phyloP scores from a whole-genome alignment of 129 eudicot genomes.

The Pseudognaphalium luteoalbum region DNA sequence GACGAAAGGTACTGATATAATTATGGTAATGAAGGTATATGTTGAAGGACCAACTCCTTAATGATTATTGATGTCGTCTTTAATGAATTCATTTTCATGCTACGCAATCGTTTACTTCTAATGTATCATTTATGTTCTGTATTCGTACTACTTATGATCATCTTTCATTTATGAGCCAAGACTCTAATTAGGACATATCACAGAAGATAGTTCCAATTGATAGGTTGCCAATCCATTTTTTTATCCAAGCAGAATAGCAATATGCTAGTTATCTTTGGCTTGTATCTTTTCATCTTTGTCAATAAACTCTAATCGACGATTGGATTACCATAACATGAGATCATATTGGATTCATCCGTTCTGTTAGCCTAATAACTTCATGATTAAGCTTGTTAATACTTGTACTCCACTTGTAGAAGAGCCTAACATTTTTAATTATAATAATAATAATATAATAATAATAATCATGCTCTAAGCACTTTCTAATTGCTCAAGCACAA shows the following conservation, averaged over 20 bases:
- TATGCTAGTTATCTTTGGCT: slow-evolving; percentile 19
- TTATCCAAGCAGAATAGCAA: neutral
- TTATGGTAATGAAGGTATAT: slow-evolving; percentile 17
- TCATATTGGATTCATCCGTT: neutral
- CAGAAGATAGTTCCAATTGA: neutral
- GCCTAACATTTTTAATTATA: neutral
- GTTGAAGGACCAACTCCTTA: slow-evolving; percentile 15
- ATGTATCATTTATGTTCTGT: slow-evolving; percentile 1
- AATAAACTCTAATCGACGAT: neutral
- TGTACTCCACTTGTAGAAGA: neutral
- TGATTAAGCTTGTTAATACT: slow-evolving; percentile 12
- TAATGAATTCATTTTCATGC: neutral
- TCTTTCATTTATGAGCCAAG: slow-evolving; percentile 11
- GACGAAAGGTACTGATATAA: slow-evolving; percentile 12
- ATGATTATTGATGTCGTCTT: slow-evolving; percentile 24
- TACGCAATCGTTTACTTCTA: slow-evolving; percentile 1
- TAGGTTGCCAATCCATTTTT: too few relatives aligned
- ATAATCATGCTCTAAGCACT: slow-evolving; percentile 9
- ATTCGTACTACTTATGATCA: slow-evolving; percentile 10
- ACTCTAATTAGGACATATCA: slow-evolving; percentile 3
- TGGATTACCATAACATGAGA: slow-evolving; percentile 8
- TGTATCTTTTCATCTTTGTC: neutral
- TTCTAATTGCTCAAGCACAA: neutral
- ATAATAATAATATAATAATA: slow-evolving; percentile 4
- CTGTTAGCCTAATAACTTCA: slow-evolving; percentile 5